phyloP scores from a whole-genome alignment of 768 basidiomycete genomes.

The Kwoniella bestiolae region DNA sequence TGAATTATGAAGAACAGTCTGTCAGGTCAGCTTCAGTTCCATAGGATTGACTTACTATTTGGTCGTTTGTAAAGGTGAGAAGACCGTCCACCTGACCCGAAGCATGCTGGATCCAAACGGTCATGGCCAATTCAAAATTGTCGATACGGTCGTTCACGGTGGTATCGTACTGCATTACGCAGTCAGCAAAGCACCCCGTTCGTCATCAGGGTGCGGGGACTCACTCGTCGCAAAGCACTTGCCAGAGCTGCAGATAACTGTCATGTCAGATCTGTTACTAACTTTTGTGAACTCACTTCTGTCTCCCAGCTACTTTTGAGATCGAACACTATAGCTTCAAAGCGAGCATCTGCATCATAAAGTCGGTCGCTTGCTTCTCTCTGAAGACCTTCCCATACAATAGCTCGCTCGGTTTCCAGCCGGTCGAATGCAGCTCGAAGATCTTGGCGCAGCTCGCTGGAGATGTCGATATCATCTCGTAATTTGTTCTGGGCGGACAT shows the following conservation, averaged over 20 bases:
- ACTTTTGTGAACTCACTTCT: neutral
- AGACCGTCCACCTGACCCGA: neutral
- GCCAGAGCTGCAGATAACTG: neutral
- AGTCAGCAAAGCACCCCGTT: too few relatives aligned
- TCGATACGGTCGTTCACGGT: neutral
- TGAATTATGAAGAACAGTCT: neutral
- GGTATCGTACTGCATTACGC: conserved; percentile 1
- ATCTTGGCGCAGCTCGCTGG: neutral
- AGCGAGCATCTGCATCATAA: neutral
- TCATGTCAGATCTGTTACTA: neutral
- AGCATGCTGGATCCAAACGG: neutral
- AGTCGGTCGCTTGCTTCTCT: neutral
- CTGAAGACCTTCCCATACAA: conserved; percentile 6
- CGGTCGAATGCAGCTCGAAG: conserved; percentile 3
- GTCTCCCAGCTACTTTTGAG: neutral
- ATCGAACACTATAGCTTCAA: conserved; percentile 1
- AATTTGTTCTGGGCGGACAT: neutral
- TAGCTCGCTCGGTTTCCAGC: neutral
- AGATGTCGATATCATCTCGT: neutral
- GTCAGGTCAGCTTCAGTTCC: neutral
- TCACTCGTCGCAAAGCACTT: neutral
- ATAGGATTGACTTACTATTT: neutral
- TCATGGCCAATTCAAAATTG: neutral
- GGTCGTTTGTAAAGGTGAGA: neutral
- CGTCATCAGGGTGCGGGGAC: too few relatives aligned